These are phyloP conservation scores for Leishmania major DNA, from an alignment of 208 protist species.

Conservation along the genomic window DNA sequence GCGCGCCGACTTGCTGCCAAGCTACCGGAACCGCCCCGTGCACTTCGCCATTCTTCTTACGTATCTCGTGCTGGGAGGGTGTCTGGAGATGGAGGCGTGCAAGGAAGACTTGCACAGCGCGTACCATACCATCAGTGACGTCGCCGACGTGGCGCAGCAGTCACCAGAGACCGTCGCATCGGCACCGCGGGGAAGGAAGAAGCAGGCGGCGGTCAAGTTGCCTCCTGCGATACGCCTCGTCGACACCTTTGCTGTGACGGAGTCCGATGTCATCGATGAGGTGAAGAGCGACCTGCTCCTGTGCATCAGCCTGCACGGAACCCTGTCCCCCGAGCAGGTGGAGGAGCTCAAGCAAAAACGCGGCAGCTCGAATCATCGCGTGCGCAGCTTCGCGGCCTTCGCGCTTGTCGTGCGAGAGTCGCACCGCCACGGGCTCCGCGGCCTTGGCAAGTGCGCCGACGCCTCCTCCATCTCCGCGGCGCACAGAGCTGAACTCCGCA, in stretches of 20 bases:
- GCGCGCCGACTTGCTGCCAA: constrained; percentile 21
- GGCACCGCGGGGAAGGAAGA: constrained; percentile 17
- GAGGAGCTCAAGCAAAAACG: constrained; percentile 21
- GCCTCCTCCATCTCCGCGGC: constrained; percentile 48
- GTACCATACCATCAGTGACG: constrained; percentile 29
- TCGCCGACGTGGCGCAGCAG: constrained; percentile 12
- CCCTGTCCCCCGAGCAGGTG: constrained; percentile 24
- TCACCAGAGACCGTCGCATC: constrained; percentile 7
- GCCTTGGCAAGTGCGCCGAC: constrained; percentile 30
- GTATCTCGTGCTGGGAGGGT: constrained; percentile 38
- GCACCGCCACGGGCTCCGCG: not conserved
- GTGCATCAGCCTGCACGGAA: constrained; percentile 55
- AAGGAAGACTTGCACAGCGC: constrained; percentile 35
- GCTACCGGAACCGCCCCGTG: constrained; percentile 24
- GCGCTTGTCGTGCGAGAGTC: constrained; percentile 22
- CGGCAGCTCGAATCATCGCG: constrained; percentile 36
- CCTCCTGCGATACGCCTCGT: constrained; percentile 13
- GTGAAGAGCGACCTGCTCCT: constrained; percentile 76
- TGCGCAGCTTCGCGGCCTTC: constrained; percentile 54
- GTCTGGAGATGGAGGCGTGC: constrained; percentile 26
- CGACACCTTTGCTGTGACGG: constrained; percentile 29
- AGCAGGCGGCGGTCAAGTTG: constrained; percentile 17
- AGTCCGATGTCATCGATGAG: constrained; percentile 60
- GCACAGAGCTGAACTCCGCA: constrained; percentile 36
- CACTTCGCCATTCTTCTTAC: constrained; percentile 42